Base-by-base conservation (phyloP, 75 land plant species). In the Cunninghamia lanceolata region DNA sequence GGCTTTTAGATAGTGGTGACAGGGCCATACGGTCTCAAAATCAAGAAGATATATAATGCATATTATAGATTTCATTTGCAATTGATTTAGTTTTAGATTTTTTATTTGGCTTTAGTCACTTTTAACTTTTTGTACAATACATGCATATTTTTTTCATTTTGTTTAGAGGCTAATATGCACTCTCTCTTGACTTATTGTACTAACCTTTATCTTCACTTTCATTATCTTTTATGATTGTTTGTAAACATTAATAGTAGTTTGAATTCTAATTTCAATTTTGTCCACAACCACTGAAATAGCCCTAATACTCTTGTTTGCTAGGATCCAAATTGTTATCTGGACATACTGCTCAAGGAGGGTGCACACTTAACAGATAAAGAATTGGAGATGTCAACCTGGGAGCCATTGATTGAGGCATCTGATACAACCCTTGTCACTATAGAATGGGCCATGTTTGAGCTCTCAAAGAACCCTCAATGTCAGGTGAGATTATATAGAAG, bases 401-500 rank as follows among this genome's bases (percentile, higher is more conserved):
- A 98, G 83, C 85, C 96, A 6, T 94, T 98, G 40, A 96, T 98
- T 54, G 99, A 98, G 77, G 84, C 90, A 3, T 89, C 97, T 0
- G 99, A 98, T 78, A 96, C 99, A 35, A 98, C 96, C 74, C 53
- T 95, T 83, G 91, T 96, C 13, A 90, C 95, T 42, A 85, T 93
- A 50, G 99, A 98, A 88, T 98, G 99, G 99, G 95, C 95, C 32
- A 86, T 97, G 91, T 97, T 86, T 89, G 95, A 97, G 85, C 93
- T 97, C 56, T 92, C 99, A 16, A 96, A 90, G 70, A 87, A 93
- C 73, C 92, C 94, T 39, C 43, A 82, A 4, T 77, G 42, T 13
- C 98, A 96, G 96, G 98, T 89, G 38, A 13, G 32, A 19, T 83
- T 28, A 2, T 53, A 42, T 70, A 17, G 74, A 46, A 34, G 19